Evolutionary conservation across 305 asterid species (phyloP), one percentile per base, ranked within the genome.

Genomic region (Solanum aculeatissimum): DNA sequence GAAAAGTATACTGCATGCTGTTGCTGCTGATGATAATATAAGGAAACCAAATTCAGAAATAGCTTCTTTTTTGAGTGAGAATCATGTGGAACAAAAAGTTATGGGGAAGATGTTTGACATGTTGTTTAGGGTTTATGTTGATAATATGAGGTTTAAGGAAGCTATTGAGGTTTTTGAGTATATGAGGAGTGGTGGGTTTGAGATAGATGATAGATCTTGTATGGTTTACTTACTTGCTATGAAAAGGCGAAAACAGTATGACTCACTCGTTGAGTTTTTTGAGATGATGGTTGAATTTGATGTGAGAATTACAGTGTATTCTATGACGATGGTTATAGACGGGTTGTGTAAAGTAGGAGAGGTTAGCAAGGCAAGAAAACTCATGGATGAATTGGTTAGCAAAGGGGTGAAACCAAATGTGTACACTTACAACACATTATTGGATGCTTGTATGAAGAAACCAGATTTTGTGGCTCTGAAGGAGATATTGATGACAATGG

Each of bases 91-190:
- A 11, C 84, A 88, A 66, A 47, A 80, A 40, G 38, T 84, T 25
- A 88, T 86, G 83, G 42, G 42, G 40, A 91, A 90, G 89, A 85
- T 96, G 47, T 87, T 91, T 68, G 95, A 95, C 87, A 89, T 93
- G 98, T 38, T 96, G 47, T 93, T 95, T 49, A 89, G 97, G 89
- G 94, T 93, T 83, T 93, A 91, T 82, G 94, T 91, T 29, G 98
- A 96, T 66, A 90, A 86, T 83, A 58, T 85, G 80, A 93, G 81
- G 88, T 91, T 93, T 78, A 87, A 88, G 11, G 95, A 91, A 90
- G 94, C 88, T 63, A 68, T 92, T 78, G 95, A 91, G 91, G 93
- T 93, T 63, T 95, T 96, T 82, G 95, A 91, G 85, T 86, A 88
- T 70, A 89, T 95, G 98, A 88, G 88, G 68, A 89, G 70, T 7